Evolutionary conservation across 805 yeast genomes (phyloP), one percentile per base, ranked within the genome.

Genomic region (Yamadazyma ubonensis): DNA sequence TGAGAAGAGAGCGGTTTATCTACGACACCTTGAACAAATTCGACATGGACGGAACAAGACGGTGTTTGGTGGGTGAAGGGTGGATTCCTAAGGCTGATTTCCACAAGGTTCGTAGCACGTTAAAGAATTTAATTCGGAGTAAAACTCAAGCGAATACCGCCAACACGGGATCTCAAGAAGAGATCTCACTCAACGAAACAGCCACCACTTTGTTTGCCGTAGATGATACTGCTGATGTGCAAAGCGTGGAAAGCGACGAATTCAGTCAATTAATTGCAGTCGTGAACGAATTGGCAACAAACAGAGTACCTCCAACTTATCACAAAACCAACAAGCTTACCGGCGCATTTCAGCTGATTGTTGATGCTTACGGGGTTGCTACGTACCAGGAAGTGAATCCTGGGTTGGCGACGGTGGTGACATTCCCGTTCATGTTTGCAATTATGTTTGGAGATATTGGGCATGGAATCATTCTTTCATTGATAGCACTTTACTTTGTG

Each of bases 371-470:
- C 51, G 89, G 89, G 52, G 73, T 81, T 40, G 86, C 88, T 8
- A 79, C 86, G 16, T 83, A 83, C 53, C 79, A 78, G 53, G 90
- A 83, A 58, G 81, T 83, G 8, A 83, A 83, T 52, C 86, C 90
- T 7, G 88, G 87, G 40, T 70, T 83, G 45, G 82, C 90, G 12
- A 79, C 89, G 1, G 73, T 82, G 29, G 79, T 82, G 12, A 83
- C 90, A 0, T 83, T 83, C 63, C 90, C 90, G 11, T 83, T 83
- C 55, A 79, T 83, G 86, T 83, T 83, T 63, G 88, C 90, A 12
- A 79, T 83, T 46, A 83, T 83, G 90, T 83, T 83, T 64, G 90
- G 90, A 63, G 90, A 83, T 63, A 65, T 83, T 47, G 90, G 90
- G 8, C 90, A 83, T 55, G 90, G 90, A n/a, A 62, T 79, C 41